Percentiles rank a stretch among this genome's conserved stretches.
phyloP scores from a whole-genome alignment of 768 basidiomycete genomes.

The Boletellus emodensis region DNA sequence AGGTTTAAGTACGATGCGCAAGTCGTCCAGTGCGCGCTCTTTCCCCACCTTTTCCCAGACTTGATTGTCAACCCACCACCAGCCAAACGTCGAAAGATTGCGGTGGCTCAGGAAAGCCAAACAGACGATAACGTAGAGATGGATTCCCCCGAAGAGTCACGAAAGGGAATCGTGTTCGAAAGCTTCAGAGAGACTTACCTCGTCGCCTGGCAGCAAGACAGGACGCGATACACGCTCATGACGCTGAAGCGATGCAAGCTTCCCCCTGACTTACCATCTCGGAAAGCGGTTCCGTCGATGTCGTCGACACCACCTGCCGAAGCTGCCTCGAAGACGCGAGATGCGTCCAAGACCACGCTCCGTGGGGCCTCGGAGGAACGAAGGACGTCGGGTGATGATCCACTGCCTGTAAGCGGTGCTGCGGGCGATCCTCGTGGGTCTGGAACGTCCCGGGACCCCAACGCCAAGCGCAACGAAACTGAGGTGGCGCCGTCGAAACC shows the following conservation, averaged over 20 bases:
- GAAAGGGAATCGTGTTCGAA: slow-evolving; percentile 24
- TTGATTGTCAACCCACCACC: slow-evolving; percentile 14
- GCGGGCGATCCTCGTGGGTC: slow-evolving; percentile 5
- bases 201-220: slow-evolving; percentile 13
- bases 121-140: slow-evolving; percentile 5
- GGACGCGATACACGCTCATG: slow-evolving; percentile 18
- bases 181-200: slow-evolving; percentile 22
- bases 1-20: slow-evolving; percentile 54
- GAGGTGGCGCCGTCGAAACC: neutral
- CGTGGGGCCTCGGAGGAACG: neutral
- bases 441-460: neutral
- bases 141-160: slow-evolving; percentile 9
- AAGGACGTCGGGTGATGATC: neutral
- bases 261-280: neutral
- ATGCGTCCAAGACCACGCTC: neutral
- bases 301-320: neutral
- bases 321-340: slow-evolving; percentile 3
- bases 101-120: slow-evolving; percentile 5
- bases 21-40: slow-evolving; percentile 41
- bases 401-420: neutral
- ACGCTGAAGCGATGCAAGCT: slow-evolving; percentile 7
- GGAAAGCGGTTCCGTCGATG: neutral
- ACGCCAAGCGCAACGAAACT: neutral
- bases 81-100: slow-evolving; percentile 28
- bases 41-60: slow-evolving; percentile 32